phyloP scores from a whole-genome alignment of 1,139 yeast species.

The Yamadazyma atlantica region DNA sequence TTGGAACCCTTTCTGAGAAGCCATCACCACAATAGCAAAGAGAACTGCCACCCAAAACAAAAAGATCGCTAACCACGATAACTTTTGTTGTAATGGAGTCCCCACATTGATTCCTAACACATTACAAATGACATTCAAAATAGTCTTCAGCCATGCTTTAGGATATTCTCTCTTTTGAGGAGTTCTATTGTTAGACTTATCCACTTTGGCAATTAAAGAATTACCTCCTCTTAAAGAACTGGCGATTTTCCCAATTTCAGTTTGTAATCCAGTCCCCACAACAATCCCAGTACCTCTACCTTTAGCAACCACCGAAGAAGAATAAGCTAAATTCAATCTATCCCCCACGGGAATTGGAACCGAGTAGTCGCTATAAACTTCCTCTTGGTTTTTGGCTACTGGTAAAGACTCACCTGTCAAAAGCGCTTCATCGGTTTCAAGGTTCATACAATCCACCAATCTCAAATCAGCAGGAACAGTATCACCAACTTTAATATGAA shows the following conservation, averaged over 20 bases:
- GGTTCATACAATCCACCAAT: constrained; percentile 58
- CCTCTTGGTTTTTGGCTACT: constrained; percentile 51
- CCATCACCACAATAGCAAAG: constrained; percentile 80
- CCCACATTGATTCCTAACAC: constrained; percentile 76
- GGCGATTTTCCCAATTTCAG: constrained; percentile 81
- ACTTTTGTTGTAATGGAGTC: constrained; percentile 61
- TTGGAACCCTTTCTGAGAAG: constrained; percentile 58
- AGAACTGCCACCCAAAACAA: constrained; percentile 71
- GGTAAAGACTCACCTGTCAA: constrained; percentile 83
- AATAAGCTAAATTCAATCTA: constrained; percentile 69
- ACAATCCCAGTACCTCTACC: constrained; percentile 77
- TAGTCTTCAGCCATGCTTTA: constrained; percentile 36
- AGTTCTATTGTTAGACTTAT: constrained; percentile 22
- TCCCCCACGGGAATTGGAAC: constrained; percentile 62
- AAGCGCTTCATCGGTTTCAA: constrained; percentile 80
- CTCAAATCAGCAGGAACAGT: constrained; percentile 79
- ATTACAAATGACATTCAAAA: constrained; percentile 50
- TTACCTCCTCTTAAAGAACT: constrained; percentile 46
- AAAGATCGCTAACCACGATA: constrained; percentile 68
- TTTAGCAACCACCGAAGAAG: constrained; percentile 70
- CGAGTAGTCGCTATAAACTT: constrained; percentile 17
- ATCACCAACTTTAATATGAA: constrained; percentile 68
- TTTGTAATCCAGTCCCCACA: constrained; percentile 63
- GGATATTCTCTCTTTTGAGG: constrained; percentile 47
- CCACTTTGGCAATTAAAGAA: constrained; percentile 27